A percentile compares a stretch with the other conserved stretches of the same genome.
Conservation (phyloP, 768 basidiomycete genomes). For the Tephrocybe sp. region DNA sequence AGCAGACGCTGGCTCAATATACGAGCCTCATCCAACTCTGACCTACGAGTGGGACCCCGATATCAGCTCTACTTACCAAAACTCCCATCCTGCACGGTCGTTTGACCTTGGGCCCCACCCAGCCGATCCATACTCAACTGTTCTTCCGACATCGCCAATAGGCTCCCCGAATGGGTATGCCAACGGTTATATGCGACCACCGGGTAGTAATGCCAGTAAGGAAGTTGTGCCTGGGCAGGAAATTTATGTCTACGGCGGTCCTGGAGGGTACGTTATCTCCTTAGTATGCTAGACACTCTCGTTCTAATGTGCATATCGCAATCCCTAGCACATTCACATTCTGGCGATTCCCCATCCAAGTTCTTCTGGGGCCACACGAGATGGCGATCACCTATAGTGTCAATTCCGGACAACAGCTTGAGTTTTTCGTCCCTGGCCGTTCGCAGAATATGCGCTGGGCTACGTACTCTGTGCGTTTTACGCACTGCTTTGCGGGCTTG, state of each 20-base stretch:
- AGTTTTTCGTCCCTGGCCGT: constrained; percentile 82
- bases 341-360: constrained; percentile 88
- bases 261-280: constrained; percentile 45
- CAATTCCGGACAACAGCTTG: constrained; percentile 74
- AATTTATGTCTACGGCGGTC: constrained; percentile 66
- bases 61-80: constrained; percentile 15
- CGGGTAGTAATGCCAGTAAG: constrained; percentile 33
- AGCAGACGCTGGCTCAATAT: constrained; percentile 75
- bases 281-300: constrained; percentile 1
- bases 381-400: constrained; percentile 80
- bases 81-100: constrained; percentile 26
- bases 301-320: neutral
- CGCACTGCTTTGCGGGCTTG: neutral
- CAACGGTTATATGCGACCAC: constrained; percentile 19
- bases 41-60: constrained; percentile 77
- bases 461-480: constrained; percentile 75
- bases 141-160: constrained; percentile 28
- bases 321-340: constrained; percentile 78
- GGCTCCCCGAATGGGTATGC: constrained; percentile 11
- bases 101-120: constrained; percentile 73
- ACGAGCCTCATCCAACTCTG: constrained; percentile 71
- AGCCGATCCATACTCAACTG: constrained; percentile 65
- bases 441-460: constrained; percentile 91
- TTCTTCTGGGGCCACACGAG: constrained; percentile 72
- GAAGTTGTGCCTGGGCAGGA: constrained; percentile 61